phyloP scores from a whole-genome alignment of 2,329 filamentous ascomycete species.

The Nemania diffusa region DNA sequence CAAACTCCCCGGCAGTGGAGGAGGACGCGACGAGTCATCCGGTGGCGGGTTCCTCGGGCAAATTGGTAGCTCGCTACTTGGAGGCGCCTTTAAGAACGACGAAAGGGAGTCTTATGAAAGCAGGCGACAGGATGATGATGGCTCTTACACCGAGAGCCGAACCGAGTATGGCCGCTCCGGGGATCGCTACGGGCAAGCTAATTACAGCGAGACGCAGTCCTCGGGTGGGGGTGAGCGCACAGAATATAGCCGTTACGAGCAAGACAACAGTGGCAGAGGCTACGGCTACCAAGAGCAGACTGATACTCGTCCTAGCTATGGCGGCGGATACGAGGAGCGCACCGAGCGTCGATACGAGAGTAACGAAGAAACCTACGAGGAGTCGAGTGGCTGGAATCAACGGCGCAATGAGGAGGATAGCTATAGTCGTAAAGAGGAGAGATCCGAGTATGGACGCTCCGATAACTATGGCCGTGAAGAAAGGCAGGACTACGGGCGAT shows the following conservation, averaged over 20 bases:
- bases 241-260: slow-evolving; percentile 71
- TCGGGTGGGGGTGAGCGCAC: slow-evolving; percentile 66
- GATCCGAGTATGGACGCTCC: slow-evolving; percentile 33
- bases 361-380: slow-evolving; percentile 48
- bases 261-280: slow-evolving; percentile 59
- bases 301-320: slow-evolving; percentile 28
- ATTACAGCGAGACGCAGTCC: slow-evolving; percentile 68
- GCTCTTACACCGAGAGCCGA: slow-evolving; percentile 69
- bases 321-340: slow-evolving; percentile 52
- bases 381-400: slow-evolving; percentile 43
- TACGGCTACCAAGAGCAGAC: slow-evolving; percentile 59
- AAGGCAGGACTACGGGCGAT: slow-evolving; percentile 28
- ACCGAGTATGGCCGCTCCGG: slow-evolving; percentile 70
- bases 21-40: slow-evolving; percentile 62
- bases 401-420: slow-evolving; percentile 44
- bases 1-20: slow-evolving; percentile 37
- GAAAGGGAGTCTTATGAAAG: slow-evolving; percentile 65
- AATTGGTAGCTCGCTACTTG: slow-evolving; percentile 73
- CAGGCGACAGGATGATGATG: slow-evolving; percentile 66
- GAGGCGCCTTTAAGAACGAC: slow-evolving; percentile 66
- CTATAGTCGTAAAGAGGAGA: slow-evolving; percentile 39
- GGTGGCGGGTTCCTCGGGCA: slow-evolving; percentile 77
- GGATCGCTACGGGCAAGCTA: slow-evolving; percentile 68
- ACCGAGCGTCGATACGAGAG: slow-evolving; percentile 63
- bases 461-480: slow-evolving; percentile 28